Evolutionary conservation across 768 basidiomycete species (phyloP), one percentile per base, ranked within the genome.

Genomic region (Naganishia kalamii): DNA sequence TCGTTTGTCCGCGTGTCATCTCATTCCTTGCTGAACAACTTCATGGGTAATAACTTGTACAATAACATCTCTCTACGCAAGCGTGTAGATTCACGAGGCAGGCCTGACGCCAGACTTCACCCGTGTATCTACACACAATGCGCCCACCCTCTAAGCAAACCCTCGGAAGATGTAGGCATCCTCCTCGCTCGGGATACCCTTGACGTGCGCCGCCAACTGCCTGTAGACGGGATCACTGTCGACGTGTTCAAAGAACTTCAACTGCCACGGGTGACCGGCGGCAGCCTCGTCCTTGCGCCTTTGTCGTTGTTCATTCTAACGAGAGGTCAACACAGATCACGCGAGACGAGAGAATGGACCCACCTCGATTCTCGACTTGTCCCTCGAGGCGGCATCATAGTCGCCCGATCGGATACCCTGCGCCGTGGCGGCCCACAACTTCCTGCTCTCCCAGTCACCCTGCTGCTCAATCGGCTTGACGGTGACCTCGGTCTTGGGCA

Each of bases 341-440:
- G 21, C 23, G 8, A 13, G 5, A 37, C 30, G 35, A 8, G 52
- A 57, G 19, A 25, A 48, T 27, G 25, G 37, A 62, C 77, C 68
- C 72, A 88, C 91, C 88, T 98, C 94, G 50, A 98, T 92, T 78
- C 86, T 83, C 50, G 82, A 83, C 85, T 99, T 97, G 75, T 92
- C 94, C 70, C 79, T 81, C 66, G 87, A 87, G 3, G 94, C 94
- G n/a, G 82, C 79, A 59, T 99, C 94, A 74, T 92, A 98, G 73
- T 97, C 90, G 15, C 90, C 89, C 65, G 87, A 88, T 62, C 88
- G 80, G 66, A 98, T 98, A 15, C 94, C 94, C 75, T 88, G 88
- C 23, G 92, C 87, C 25, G 97, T 94, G 50, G 83, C 81, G 68
- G 80, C 78, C 94, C 94, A 98, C 65, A 96, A 80, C 71, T 82